phyloP scores from a whole-genome alignment of 2,329 filamentous ascomycete species.

The Fusarium sp. region DNA sequence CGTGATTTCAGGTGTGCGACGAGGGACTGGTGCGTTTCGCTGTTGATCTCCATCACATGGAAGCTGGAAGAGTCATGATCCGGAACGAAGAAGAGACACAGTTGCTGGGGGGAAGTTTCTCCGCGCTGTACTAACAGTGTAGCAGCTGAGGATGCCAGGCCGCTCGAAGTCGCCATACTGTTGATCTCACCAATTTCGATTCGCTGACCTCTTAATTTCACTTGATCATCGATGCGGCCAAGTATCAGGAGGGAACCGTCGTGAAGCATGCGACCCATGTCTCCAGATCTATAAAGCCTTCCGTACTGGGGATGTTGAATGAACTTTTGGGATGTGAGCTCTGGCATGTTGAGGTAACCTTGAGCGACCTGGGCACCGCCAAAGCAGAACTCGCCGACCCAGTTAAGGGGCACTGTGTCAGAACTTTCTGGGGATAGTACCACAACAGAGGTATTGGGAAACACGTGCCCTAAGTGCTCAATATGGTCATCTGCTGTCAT shows the following conservation, averaged over 20 bases:
- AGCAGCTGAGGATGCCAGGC: constrained; percentile 68
- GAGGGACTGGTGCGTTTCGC: constrained; percentile 56
- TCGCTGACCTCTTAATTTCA: constrained; percentile 84
- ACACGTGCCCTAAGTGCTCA: constrained; percentile 80
- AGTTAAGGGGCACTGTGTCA: constrained; percentile 73
- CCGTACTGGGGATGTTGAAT: constrained; percentile 76
- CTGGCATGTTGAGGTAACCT: constrained; percentile 77
- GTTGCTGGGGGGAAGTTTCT: constrained; percentile 57
- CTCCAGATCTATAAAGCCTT: constrained; percentile 83
- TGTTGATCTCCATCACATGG: constrained; percentile 52
- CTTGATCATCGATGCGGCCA: constrained; percentile 80
- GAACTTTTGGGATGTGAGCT: constrained; percentile 74
- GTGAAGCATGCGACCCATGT: constrained; percentile 81
- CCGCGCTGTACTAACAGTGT: constrained; percentile 67
- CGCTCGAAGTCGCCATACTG: constrained; percentile 65
- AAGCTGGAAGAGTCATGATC: constrained; percentile 45
- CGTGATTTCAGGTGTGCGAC: constrained; percentile 65
- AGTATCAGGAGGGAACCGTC: constrained; percentile 80
- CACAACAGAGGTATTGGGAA: constrained; percentile 81
- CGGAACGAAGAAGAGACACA: constrained; percentile 78
- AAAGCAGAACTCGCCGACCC: constrained; percentile 86
- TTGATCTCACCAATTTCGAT: constrained; percentile 85
- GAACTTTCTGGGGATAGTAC: constrained; percentile 64
- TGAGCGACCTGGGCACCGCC: constrained; percentile 83
- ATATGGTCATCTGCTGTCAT: constrained; percentile 70